Conservation (phyloP, 805 yeast species). For the Pichia exigua region DNA sequence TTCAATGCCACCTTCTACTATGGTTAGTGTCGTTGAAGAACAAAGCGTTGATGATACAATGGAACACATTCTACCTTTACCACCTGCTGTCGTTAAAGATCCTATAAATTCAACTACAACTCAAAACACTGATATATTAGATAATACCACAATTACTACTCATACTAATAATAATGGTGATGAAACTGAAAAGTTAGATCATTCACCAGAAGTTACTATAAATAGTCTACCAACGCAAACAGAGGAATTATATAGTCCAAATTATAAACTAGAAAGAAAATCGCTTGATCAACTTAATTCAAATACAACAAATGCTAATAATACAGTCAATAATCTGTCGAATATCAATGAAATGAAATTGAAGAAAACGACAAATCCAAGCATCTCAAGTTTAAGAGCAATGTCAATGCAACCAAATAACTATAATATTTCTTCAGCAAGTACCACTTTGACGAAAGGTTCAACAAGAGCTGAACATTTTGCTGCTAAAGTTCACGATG, state of each 20-base stretch:
- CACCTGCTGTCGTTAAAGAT: background rate
- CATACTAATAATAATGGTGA: background rate
- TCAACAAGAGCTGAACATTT: conserved; percentile 85
- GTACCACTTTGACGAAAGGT: conserved; percentile 34
- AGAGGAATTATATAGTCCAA: background rate
- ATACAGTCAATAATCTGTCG: background rate
- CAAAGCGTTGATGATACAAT: conserved; percentile 18
- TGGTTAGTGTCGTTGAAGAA: conserved; percentile 24
- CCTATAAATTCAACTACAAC: background rate
- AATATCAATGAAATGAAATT: conserved; percentile 9
- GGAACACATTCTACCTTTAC: conserved; percentile 19
- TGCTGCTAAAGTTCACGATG: conserved; percentile 91
- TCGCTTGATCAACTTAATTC: conserved; percentile 1
- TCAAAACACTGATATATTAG: background rate
- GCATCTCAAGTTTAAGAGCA: conserved; percentile 22
- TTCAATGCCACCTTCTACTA: conserved; percentile 12
- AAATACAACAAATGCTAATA: background rate
- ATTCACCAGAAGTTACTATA: background rate
- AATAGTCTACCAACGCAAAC: background rate
- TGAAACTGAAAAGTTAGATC: background rate
- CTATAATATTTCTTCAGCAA: conserved; percentile 20
- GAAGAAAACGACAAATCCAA: conserved; percentile 17
- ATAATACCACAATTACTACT: background rate
- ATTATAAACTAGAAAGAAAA: background rate
- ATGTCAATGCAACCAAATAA: conserved; percentile 14